phyloP scores from a whole-genome alignment of 768 basidiomycete species.

The Glaciozyma antarctica region DNA sequence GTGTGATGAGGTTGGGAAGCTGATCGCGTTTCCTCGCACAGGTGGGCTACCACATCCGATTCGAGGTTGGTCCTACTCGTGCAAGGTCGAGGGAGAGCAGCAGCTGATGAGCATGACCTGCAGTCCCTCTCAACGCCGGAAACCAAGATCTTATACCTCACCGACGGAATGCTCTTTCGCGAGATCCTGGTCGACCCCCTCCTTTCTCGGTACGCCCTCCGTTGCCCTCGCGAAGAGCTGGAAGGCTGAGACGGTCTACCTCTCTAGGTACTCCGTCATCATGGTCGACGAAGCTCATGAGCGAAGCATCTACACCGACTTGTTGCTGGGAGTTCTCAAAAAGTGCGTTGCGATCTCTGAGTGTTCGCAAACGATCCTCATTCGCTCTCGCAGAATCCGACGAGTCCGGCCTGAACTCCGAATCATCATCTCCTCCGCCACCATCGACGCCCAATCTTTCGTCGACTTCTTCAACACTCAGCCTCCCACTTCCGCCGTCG shows the following conservation, averaged over 20 bases:
- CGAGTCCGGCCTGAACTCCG: slow-evolving; percentile 81
- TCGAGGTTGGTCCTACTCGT: slow-evolving; percentile 46
- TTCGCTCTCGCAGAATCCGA: slow-evolving; percentile 57
- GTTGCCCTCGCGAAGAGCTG: neutral
- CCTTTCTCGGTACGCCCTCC: slow-evolving; percentile 57
- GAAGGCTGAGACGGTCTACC: slow-evolving; percentile 13
- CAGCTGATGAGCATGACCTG: no score
- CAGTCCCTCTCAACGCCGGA: slow-evolving; percentile 70
- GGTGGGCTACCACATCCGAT: slow-evolving; percentile 97
- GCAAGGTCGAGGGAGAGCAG: no score
- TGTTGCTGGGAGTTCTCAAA: slow-evolving; percentile 81
- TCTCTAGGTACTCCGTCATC: slow-evolving; percentile 84
- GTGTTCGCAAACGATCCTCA: neutral
- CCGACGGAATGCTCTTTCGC: slow-evolving; percentile 89
- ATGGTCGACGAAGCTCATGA: slow-evolving; percentile 99
- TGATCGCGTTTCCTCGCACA: slow-evolving; percentile 37
- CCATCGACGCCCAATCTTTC: slow-evolving; percentile 83
- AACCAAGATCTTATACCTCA: slow-evolving; percentile 89
- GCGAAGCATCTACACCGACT: slow-evolving; percentile 86
- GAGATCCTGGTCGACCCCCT: slow-evolving; percentile 76
- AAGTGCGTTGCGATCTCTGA: slow-evolving; percentile 51
- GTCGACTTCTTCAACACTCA: slow-evolving; percentile 74
- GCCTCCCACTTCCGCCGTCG: slow-evolving; percentile 9
- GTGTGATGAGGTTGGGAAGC: neutral
- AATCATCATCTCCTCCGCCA: slow-evolving; percentile 89